Evolutionary conservation across 495 filamentous ascomycete species (phyloP).

Genomic region (Penicillium nucicola): DNA sequence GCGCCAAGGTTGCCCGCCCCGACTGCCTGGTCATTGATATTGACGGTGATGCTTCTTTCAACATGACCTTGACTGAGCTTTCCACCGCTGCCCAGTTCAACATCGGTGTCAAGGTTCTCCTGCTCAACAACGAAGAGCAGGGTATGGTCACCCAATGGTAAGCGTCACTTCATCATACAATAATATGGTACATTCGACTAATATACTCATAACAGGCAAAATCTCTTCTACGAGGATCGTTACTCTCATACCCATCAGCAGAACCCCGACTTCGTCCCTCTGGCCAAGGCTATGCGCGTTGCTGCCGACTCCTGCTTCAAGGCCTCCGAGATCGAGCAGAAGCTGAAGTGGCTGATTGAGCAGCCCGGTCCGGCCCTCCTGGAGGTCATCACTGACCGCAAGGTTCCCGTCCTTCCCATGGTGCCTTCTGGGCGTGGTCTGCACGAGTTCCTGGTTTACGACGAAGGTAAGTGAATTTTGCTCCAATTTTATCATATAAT

Average conservation of each 20-base stretch:
- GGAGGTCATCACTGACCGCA: conserved; percentile 65
- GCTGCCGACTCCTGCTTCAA: conserved; percentile 62
- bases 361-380: conserved; percentile 74
- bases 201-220: conserved; percentile 53
- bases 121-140: conserved; percentile 96
- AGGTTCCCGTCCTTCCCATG: conserved; percentile 98
- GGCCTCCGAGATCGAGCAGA: conserved; percentile 69
- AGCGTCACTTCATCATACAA: background rate
- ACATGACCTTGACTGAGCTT: conserved; percentile 93
- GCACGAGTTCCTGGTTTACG: conserved; percentile 92
- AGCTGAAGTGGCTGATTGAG: conserved; percentile 85
- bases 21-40: conserved; percentile 89
- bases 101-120: conserved; percentile 88
- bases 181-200: background rate
- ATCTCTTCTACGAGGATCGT: conserved; percentile 88
- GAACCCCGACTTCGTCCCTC: conserved; percentile 84
- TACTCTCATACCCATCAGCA: conserved; percentile 90
- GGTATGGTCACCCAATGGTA: conserved; percentile 89
- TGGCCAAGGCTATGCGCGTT: conserved; percentile 80
- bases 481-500: background rate
- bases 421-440: conserved; percentile 82
- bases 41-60: conserved; percentile 92
- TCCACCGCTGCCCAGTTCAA: conserved; percentile 87
- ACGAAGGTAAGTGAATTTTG: conserved; percentile 57
- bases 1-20: conserved; percentile 86